Conservation (phyloP, 805 yeast genomes). For the Yamadazyma sp. region DNA sequence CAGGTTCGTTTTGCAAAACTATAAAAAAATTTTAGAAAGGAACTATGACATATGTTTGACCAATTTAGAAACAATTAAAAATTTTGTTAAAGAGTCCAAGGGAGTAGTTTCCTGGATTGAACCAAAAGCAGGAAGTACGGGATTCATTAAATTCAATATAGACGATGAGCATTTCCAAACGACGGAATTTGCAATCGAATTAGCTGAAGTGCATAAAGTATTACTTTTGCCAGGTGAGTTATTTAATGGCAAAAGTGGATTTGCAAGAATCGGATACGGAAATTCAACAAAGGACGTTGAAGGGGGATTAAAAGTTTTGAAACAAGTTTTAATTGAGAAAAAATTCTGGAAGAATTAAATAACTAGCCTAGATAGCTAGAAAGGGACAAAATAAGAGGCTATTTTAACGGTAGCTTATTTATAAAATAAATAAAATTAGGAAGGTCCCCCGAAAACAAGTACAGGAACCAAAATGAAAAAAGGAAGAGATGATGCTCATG, state of each 20-base stretch:
- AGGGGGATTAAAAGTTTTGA: slow-evolving; percentile 29
- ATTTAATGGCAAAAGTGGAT: slow-evolving; percentile 40
- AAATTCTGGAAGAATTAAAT: slow-evolving; percentile 3
- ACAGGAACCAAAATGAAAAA: too few relatives aligned
- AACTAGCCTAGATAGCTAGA: too few relatives aligned
- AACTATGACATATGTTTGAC: slow-evolving; percentile 36
- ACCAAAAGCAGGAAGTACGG: slow-evolving; percentile 49
- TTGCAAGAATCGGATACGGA: slow-evolving; percentile 48
- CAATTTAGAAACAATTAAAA: slow-evolving; percentile 34
- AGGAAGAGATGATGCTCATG: too few relatives aligned
- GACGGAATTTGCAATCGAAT: slow-evolving; percentile 26
- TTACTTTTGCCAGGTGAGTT: slow-evolving; percentile 51
- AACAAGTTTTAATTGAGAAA: neutral
- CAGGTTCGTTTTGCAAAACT: slow-evolving; percentile 37
- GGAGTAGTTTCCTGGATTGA: slow-evolving; percentile 37
- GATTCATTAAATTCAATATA: slow-evolving; percentile 27
- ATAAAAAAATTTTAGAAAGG: slow-evolving; percentile 32
- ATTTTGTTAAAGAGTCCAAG: slow-evolving; percentile 26
- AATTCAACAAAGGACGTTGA: slow-evolving; percentile 33
- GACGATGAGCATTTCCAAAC: slow-evolving; percentile 18
- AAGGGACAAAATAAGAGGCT: too few relatives aligned
- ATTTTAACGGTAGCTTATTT: too few relatives aligned
- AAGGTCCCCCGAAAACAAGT: too few relatives aligned
- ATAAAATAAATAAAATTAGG: too few relatives aligned
- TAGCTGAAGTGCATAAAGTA: slow-evolving; percentile 32